phyloP scores from a whole-genome alignment of 768 basidiomycete species.

The Termitomyces sp. region DNA sequence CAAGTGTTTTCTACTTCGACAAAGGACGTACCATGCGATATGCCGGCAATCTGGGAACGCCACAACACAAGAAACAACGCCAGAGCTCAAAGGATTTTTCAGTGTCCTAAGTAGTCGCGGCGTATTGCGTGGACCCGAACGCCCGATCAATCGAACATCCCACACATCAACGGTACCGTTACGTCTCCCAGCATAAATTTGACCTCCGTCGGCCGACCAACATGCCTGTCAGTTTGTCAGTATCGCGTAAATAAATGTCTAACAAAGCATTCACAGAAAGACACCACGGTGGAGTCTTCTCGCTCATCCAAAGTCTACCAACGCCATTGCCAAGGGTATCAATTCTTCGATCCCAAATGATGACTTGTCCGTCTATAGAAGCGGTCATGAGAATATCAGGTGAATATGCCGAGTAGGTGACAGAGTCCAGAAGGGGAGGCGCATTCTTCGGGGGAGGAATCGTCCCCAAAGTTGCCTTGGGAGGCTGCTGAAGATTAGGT shows the following conservation, averaged over 20 bases:
- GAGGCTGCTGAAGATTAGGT: slow-evolving; percentile 14
- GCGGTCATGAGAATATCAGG: slow-evolving; percentile 85
- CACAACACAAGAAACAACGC: slow-evolving; percentile 87
- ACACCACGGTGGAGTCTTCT: slow-evolving; percentile 95
- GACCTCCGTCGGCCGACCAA: slow-evolving; percentile 86
- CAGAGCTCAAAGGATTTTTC: slow-evolving; percentile 83
- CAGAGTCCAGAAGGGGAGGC: slow-evolving; percentile 66
- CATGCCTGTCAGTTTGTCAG: slow-evolving; percentile 59
- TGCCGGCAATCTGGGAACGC: slow-evolving; percentile 92
- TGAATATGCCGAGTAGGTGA: slow-evolving; percentile 63
- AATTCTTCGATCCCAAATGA: slow-evolving; percentile 86
- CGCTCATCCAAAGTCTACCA: slow-evolving; percentile 83
- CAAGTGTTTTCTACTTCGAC: neutral
- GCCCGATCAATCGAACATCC: slow-evolving; percentile 85
- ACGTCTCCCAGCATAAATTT: slow-evolving; percentile 87
- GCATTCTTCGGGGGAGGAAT: slow-evolving; percentile 69
- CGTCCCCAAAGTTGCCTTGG: slow-evolving; percentile 23
- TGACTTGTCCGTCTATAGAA: slow-evolving; percentile 87
- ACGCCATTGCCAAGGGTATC: slow-evolving; percentile 65
- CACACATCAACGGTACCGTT: slow-evolving; percentile 91
- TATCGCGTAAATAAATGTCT: neutral
- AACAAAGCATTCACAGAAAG: slow-evolving; percentile 63
- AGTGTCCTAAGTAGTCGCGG: slow-evolving; percentile 80
- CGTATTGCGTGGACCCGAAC: slow-evolving; percentile 54
- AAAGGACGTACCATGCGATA: slow-evolving; percentile 71